Evolutionary conservation across 192 early-diverging fungal genomes (phyloP).

Genomic region (Glomus cerebriforme): DNA sequence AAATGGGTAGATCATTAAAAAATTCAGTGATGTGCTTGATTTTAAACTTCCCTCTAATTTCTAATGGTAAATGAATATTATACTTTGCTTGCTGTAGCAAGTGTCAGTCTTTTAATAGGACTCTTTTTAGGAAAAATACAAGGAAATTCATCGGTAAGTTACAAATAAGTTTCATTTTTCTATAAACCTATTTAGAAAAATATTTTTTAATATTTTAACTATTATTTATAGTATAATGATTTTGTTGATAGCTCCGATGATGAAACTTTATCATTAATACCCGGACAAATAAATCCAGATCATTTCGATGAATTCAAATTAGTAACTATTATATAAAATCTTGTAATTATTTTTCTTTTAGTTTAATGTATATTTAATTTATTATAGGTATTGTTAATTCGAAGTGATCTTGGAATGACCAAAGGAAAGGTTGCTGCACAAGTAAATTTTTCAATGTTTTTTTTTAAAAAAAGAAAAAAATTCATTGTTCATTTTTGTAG

Average conservation of each 20-base stretch:
- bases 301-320: conserved; percentile 18
- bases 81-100: not conserved
- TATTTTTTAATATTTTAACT: not conserved
- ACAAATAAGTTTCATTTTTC: not conserved
- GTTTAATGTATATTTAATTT: not conserved
- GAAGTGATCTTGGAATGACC: conserved; percentile 89
- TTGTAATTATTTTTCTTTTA: not conserved
- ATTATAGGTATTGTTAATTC: conserved; percentile 72
- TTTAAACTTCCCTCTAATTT: too few relatives aligned
- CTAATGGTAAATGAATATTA: too few relatives aligned
- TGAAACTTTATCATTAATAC: not conserved
- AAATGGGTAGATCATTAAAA: too few relatives aligned
- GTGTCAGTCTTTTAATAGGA: not conserved
- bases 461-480: not conserved
- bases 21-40: too few relatives aligned
- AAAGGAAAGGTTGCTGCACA: conserved; percentile 96
- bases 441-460: conserved; percentile 26
- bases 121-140: not conserved
- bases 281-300: conserved; percentile 1
- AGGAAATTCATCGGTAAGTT: not conserved
- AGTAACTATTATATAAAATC: not conserved
- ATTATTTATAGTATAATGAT: not conserved
- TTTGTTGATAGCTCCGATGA: not conserved
- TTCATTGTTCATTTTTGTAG: too few relatives aligned
- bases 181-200: not conserved